A percentile compares a stretch with the other conserved stretches of the same genome.
These are phyloP conservation scores for Saccharomycopsis sp. DNA, from an alignment of 805 yeast species.

Conservation along the genomic window DNA sequence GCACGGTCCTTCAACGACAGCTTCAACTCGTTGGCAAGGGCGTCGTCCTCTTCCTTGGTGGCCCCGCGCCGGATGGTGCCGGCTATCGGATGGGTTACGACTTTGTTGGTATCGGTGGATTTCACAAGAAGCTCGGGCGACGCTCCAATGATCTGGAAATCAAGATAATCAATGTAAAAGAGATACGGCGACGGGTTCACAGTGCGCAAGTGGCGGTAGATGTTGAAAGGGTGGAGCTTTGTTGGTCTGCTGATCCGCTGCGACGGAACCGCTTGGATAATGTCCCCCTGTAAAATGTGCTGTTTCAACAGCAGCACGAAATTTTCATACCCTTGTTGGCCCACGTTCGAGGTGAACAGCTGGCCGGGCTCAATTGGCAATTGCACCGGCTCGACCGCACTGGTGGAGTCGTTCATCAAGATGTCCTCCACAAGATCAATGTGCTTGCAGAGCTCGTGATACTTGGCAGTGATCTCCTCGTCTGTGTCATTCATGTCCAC, in stretches of 20 bases:
- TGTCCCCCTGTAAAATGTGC: conserved; percentile 85
- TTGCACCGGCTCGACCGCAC: conserved; percentile 73
- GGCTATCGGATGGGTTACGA: conserved; percentile 95
- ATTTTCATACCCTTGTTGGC: conserved; percentile 83
- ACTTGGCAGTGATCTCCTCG: conserved; percentile 25
- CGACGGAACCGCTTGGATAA: conserved; percentile 96
- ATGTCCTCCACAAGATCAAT: conserved; percentile 48
- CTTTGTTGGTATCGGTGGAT: conserved; percentile 58
- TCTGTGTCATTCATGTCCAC: conserved; percentile 30
- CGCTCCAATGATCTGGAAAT: conserved; percentile 94
- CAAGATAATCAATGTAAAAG: conserved; percentile 85
- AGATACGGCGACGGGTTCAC: conserved; percentile 97
- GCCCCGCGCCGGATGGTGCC: conserved; percentile 91
- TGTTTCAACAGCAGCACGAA: conserved; percentile 69
- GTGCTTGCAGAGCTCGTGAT: conserved; percentile 44
- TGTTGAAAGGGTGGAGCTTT: conserved; percentile 89
- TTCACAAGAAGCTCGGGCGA: conserved; percentile 92
- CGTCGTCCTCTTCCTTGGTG: conserved; percentile 86
- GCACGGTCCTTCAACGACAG: conserved; percentile 86
- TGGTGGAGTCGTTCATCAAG: conserved; percentile 36
- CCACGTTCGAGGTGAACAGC: conserved; percentile 78
- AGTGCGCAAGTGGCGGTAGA: conserved; percentile 86
- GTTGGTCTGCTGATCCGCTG: conserved; percentile 96
- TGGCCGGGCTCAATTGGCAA: conserved; percentile 59
- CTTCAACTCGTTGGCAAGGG: conserved; percentile 62